Base-by-base conservation (phyloP, 371 early-diverging fungal genomes). In the Actinomucor elegans region DNA sequence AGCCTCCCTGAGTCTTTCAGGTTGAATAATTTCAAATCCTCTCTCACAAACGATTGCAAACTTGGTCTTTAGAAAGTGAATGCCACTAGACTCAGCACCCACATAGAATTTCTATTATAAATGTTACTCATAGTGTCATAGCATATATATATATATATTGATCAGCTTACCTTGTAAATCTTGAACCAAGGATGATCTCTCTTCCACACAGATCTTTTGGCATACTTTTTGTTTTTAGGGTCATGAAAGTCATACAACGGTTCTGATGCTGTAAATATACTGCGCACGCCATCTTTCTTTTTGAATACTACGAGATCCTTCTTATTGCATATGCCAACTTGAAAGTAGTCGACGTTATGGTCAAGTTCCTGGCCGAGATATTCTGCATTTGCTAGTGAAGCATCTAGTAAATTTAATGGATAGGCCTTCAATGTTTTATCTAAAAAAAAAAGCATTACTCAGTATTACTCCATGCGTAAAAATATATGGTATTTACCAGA, bases 21-120 rank as follows among this genome's bases (percentile, higher is more conserved):
- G 59, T 50, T 92, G 87, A 23, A 93, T 87, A 31, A 93, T 77
- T 64, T 93, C 93, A 60, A 93, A 93, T 3, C 93, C 93, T 38
- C 85, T 84, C 9, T 71, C 71, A 49, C 92, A 91, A 0, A 92
- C 91, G 18, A 93, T 85, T 43, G 85, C 81, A 27, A 93, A 64
- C 37, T 85, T 86, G 12, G 87, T 75, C 36, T 84, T 81, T 45
- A 92, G 61, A 53, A 87, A 89, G 48, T 88, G 86, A 41, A 93
- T 65, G 7, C 83, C 78, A n/a, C 67, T 75, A 4, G 89, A 71
- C 55, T 92, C 93, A 11, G 88, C 80, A 12, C 91, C 90, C 54
- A 93, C 82, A 61, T 93, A 93, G 54, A 90, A 89, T 55, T 93
- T 90, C 80, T 84, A 31, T 31, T 11, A 31, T 31, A 5, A 31